A percentile compares a stretch with the other conserved stretches of the same genome.
phyloP scores from a whole-genome alignment of 768 basidiomycete genomes.

The Leccinum obscurum region DNA sequence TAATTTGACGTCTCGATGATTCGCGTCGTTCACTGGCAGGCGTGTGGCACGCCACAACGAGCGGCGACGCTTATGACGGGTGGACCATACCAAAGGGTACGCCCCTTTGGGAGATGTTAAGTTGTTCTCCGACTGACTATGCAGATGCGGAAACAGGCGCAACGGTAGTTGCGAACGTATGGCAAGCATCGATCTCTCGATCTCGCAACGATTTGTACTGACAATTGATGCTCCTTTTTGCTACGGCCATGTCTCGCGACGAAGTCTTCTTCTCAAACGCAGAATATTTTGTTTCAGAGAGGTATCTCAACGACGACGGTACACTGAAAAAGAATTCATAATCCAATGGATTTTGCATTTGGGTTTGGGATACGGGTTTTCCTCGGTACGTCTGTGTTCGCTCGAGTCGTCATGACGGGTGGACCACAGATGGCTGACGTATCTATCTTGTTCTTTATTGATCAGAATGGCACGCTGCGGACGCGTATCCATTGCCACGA shows the following conservation, averaged over 20 bases:
- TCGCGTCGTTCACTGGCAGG: too few species aligned
- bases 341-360: slow-evolving; percentile 11
- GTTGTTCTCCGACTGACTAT: background rate
- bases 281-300: slow-evolving; percentile 6
- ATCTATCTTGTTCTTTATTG: background rate
- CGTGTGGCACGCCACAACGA: too few species aligned
- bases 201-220: background rate
- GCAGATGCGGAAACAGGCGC: slow-evolving; percentile 4
- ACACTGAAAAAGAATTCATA: slow-evolving; percentile 3
- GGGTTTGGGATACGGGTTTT: slow-evolving; percentile 17
- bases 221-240: background rate
- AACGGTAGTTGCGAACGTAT: slow-evolving; percentile 12
- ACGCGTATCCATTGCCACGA: slow-evolving; percentile 5
- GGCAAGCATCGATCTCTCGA: slow-evolving; percentile 2
- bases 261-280: slow-evolving; percentile 11
- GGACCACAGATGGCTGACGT: background rate
- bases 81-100: slow-evolving; percentile 35
- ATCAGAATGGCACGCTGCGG: slow-evolving; percentile 4
- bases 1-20: too few species aligned
- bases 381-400: background rate
- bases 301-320: slow-evolving; percentile 15
- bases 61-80: too few species aligned
- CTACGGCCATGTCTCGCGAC: slow-evolving; percentile 16
- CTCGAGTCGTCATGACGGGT: background rate
- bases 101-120: background rate